Evolutionary conservation across 192 early-diverging fungal genomes (phyloP).

Genomic region (Entophlyctis luteolus): DNA sequence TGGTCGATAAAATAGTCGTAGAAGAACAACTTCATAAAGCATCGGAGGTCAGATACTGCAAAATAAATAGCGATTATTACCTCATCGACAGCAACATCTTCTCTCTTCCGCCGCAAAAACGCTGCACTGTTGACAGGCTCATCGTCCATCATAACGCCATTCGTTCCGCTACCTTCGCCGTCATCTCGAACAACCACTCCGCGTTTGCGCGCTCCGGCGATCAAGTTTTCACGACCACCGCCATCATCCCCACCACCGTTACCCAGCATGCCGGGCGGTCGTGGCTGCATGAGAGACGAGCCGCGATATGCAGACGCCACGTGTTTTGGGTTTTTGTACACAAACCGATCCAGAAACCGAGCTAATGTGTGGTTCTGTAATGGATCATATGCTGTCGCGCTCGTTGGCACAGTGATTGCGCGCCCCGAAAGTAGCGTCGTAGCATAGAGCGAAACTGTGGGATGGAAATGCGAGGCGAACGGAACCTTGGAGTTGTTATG

Average conservation of each 20-base stretch:
- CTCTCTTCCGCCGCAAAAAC: conserved; percentile 55
- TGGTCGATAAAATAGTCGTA: conserved; percentile 69
- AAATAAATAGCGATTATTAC: conserved; percentile 25
- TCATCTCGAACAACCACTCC: conserved; percentile 65
- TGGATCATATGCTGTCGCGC: conserved; percentile 67
- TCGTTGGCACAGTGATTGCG: conserved; percentile 57
- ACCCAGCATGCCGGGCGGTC: conserved; percentile 42
- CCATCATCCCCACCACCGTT: conserved; percentile 34
- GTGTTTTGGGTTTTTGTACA: conserved; percentile 91
- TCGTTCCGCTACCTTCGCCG: conserved; percentile 34
- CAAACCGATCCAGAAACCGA: conserved; percentile 93
- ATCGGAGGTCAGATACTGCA: background rate
- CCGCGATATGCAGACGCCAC: conserved; percentile 54
- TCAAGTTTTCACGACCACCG: conserved; percentile 16
- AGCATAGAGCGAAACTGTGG: conserved; percentile 82
- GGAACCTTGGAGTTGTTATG: conserved; percentile 39
- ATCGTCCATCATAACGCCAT: conserved; percentile 48
- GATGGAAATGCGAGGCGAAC: conserved; percentile 84
- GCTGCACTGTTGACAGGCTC: conserved; percentile 63
- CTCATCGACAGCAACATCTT: conserved; percentile 72
- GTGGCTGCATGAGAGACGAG: conserved; percentile 59
- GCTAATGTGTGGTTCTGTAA: conserved; percentile 85
- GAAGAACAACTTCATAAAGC: conserved; percentile 57
- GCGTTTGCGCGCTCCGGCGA: conserved; percentile 37
- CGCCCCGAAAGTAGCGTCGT: conserved; percentile 64